phyloP scores from a whole-genome alignment of 371 early-diverging fungal species.

The Enteropsectra breve region DNA sequence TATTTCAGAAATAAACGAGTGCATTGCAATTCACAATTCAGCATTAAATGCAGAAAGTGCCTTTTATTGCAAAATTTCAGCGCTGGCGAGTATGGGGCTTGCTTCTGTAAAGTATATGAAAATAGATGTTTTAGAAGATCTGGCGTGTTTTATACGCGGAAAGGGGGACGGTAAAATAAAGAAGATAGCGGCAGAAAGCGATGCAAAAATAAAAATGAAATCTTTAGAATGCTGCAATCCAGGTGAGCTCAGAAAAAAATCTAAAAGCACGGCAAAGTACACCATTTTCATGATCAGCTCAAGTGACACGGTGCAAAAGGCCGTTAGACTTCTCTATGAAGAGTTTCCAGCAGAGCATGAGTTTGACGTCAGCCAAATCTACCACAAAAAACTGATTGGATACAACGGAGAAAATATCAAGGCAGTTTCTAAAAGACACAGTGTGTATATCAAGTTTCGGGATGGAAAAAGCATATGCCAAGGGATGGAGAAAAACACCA shows the following conservation, averaged over 20 bases:
- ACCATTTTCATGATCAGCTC: too few relatives aligned
- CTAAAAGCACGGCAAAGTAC: too few relatives aligned
- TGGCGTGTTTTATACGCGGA: neutral
- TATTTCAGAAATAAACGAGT: neutral
- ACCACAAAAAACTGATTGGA: neutral
- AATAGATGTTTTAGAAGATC: neutral
- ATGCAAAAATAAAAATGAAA: neutral
- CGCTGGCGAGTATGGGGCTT: neutral
- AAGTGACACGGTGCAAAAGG: neutral
- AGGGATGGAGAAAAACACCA: neutral
- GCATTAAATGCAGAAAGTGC: neutral
- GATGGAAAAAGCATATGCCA: neutral
- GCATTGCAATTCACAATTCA: neutral
- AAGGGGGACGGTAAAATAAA: neutral
- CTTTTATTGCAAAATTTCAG: neutral
- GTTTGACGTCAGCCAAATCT: neutral
- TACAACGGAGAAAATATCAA: neutral
- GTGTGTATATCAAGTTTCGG: neutral
- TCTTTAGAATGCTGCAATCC: neutral
- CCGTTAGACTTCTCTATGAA: neutral
- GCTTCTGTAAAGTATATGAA: neutral
- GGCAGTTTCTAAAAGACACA: neutral
- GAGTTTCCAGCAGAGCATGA: neutral
- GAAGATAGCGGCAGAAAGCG: neutral
- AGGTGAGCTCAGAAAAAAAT: neutral